Evolutionary conservation across 148 eudicot species (phyloP), one percentile per base, ranked within the genome.

Genomic region (Oxyria digyna): DNA sequence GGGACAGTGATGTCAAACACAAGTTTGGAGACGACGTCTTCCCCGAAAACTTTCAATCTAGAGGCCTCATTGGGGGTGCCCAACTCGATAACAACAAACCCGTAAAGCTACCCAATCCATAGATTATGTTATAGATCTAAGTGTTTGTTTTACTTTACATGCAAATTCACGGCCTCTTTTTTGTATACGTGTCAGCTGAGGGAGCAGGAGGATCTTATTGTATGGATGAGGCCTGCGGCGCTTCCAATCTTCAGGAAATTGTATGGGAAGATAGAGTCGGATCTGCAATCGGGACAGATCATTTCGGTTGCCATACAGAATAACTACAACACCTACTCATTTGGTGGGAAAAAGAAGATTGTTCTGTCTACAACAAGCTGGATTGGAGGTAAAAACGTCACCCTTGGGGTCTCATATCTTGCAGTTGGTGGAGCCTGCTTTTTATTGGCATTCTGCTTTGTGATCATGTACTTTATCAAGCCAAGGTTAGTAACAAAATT

Each of bases 191-290:
- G 72, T 81, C 81, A 93, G 98, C 78, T 92, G 71, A 86, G 77
- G 59, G 74, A 89, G 41, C 98, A 92, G 79, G 91, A 84, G 77
- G 95, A 92, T 75, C 91, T 92, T 73, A 85, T 89, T 17, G 98
- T 92, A 24, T 92, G 97, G 97, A 89, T 92, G 97, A 77, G 97
- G 77, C 85, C 94, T 27, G 97, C 97, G 8, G 98, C 98, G 38
- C 76, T 92, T 66, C 88, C 96, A 65, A 85, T 59, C 35, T 93
- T 93, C 73, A 79, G 96, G 80, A 89, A 93, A 78, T 76, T 93
- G 29, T 93, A 89, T 64, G 98, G 96, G 69, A 87, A 78, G 81
- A 87, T 92, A 70, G 93, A 85, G 68, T 78, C 67, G 48, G 87
- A 84, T 79, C 81, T 92, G 38, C 74, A 89, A 49, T 85, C 88